Evolutionary conservation across 352 stramenopile genomes (phyloP).

Genomic region (Phytophthora uliginosa): DNA sequence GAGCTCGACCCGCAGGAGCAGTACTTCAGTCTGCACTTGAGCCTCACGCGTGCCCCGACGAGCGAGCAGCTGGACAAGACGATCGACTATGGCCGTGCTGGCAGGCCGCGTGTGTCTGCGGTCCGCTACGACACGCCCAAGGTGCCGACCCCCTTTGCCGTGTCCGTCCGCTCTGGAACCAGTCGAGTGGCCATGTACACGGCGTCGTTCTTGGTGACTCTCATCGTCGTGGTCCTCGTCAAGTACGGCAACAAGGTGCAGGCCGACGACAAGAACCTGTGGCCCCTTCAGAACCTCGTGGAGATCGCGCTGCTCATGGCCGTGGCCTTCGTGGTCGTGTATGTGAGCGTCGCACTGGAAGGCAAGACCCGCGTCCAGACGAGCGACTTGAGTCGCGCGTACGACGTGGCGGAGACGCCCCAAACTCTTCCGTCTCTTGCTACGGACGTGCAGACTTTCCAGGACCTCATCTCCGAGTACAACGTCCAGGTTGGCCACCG

Average conservation of each 20-base stretch:
- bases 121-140: constrained; percentile 22
- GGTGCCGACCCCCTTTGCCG: constrained; percentile 33
- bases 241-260: constrained; percentile 38
- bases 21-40: constrained; percentile 42
- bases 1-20: constrained; percentile 37
- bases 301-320: constrained; percentile 40
- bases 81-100: constrained; percentile 35
- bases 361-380: constrained; percentile 6
- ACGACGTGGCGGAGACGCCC: constrained; percentile 19
- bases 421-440: constrained; percentile 12
- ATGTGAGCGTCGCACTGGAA: constrained; percentile 15
- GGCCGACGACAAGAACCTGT: constrained; percentile 35
- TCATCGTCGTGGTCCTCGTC: constrained; percentile 43
- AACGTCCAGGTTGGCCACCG: constrained; percentile 38
- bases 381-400: not conserved
- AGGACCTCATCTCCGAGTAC: constrained; percentile 33
- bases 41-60: constrained; percentile 38
- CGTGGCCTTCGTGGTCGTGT: constrained; percentile 17
- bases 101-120: constrained; percentile 12
- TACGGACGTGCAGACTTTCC: constrained; percentile 25
- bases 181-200: constrained; percentile 36
- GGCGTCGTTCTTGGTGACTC: constrained; percentile 23
- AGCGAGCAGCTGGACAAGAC: constrained; percentile 19
- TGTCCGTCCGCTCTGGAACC: constrained; percentile 36
- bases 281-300: constrained; percentile 59